A percentile compares a stretch with the other conserved stretches of the same genome.
Evolutionary conservation across 1,284 basidiomycete genomes (phyloP).

Genomic region (Ceratobasidium sp.): DNA sequence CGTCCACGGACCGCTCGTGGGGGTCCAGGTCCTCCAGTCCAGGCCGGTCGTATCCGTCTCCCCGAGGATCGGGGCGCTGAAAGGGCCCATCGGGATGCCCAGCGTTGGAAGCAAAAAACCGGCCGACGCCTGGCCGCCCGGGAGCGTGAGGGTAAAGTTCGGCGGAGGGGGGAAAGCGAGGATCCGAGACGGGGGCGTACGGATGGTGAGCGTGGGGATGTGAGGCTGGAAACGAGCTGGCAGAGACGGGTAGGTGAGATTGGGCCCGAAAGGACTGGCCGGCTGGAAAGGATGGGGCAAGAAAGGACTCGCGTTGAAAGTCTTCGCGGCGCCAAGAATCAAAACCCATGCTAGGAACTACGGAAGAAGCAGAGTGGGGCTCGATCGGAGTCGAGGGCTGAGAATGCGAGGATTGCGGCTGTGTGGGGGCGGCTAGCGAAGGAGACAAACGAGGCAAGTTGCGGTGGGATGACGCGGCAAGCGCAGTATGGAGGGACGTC

Average conservation of each 20-base stretch:
- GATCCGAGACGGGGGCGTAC: too few relatives aligned
- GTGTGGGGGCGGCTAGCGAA: background rate
- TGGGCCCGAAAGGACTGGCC: conserved; percentile 43
- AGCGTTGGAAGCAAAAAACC: conserved; percentile 25
- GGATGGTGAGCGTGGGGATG: conserved; percentile 13
- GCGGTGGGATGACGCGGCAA: conserved; percentile 57
- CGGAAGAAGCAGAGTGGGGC: background rate
- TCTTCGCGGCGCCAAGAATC: conserved; percentile 31
- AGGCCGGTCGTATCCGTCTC: conserved; percentile 23
- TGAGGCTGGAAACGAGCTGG: conserved; percentile 14
- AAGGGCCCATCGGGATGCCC: conserved; percentile 24
- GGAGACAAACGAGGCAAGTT: conserved; percentile 34
- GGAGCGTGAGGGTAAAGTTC: conserved; percentile 42
- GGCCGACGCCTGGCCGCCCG: conserved; percentile 41
- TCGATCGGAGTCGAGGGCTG: conserved; percentile 37
- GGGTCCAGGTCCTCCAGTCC: conserved; percentile 16
- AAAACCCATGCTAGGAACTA: conserved; percentile 38
- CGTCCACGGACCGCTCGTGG: conserved; percentile 41
- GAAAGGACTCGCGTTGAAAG: conserved; percentile 37
- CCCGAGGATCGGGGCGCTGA: conserved; percentile 41
- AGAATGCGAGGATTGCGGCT: conserved; percentile 1
- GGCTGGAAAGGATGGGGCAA: conserved; percentile 40
- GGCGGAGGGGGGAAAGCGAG: conserved; percentile 29
- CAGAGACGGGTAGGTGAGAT: conserved; percentile 4
- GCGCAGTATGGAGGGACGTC: conserved; percentile 83